phyloP scores from a whole-genome alignment of 805 yeast genomes.

The Metschnikowia borealis region DNA sequence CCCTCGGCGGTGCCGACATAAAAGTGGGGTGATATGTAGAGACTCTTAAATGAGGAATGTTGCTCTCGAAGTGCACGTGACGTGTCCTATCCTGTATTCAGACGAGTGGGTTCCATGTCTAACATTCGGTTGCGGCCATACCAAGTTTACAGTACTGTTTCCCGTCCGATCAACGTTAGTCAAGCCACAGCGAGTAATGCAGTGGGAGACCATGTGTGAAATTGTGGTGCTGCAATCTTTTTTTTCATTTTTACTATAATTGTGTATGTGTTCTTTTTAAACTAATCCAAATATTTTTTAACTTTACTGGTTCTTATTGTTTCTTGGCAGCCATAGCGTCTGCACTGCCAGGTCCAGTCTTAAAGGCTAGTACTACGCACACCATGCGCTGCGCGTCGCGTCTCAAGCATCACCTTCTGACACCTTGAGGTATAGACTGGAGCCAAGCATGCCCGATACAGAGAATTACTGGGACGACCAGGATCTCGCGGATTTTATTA shows the following conservation, averaged over 20 bases:
- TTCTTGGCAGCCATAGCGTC: no score
- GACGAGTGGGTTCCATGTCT: no score
- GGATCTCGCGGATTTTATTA: constrained; percentile 37
- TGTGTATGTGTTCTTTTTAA: no score
- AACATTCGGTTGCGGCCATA: constrained; percentile 3
- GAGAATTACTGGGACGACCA: constrained; percentile 16
- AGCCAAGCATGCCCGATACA: neutral
- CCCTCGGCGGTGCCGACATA: no score
- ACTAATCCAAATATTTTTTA: no score
- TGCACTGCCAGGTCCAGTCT: no score
- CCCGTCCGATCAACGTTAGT: neutral
- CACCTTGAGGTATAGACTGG: neutral
- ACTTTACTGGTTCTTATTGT: no score
- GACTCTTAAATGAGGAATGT: no score
- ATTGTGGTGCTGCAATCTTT: constrained; percentile 9
- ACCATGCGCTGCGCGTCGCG: constrained; percentile 5
- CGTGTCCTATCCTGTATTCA: no score
- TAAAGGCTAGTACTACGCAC: neutral
- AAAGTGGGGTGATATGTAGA: no score
- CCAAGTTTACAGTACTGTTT: neutral
- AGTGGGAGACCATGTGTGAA: constrained; percentile 12
- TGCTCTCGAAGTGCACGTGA: no score
- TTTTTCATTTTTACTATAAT: neutral
- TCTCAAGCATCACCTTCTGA: constrained; percentile 1
- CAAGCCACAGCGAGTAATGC: constrained; percentile 5